These are phyloP conservation scores for Barbarea vulgaris DNA, from an alignment of 345 rosid genomes.

Conservation along the genomic window DNA sequence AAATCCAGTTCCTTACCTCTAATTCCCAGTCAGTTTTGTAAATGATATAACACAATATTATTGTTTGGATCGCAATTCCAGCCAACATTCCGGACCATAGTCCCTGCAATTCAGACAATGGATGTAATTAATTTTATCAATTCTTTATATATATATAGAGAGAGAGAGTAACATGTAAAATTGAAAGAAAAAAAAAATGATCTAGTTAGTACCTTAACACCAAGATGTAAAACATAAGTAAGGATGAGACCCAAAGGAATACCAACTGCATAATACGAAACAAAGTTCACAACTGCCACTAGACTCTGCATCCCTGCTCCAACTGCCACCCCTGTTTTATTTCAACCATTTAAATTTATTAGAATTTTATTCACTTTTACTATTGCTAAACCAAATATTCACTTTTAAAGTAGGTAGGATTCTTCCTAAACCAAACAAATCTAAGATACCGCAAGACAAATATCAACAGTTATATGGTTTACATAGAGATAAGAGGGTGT, in stretches of 20 bases:
- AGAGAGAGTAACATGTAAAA: neutral
- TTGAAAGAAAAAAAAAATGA: neutral
- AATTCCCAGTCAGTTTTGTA: constrained; percentile 58
- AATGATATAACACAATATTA: constrained; percentile 46
- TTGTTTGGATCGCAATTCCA: constrained; percentile 46
- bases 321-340: constrained; percentile 65
- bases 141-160: too few relatives aligned
- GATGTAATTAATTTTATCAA: neutral
- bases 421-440: neutral
- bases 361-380: neutral
- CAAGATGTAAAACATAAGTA: constrained; percentile 52
- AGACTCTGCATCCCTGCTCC: constrained; percentile 72
- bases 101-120: constrained; percentile 42
- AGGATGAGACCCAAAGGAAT: constrained; percentile 67
- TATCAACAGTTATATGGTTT: neutral
- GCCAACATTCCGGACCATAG: constrained; percentile 63
- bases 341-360: neutral
- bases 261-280: constrained; percentile 63
- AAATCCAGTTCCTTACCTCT: constrained; percentile 41
- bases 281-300: constrained; percentile 62
- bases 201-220: constrained; percentile 49
- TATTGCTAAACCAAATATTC: neutral
- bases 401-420: neutral
- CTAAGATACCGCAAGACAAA: neutral
- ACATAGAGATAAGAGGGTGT: neutral